phyloP scores from a whole-genome alignment of 2,329 filamentous ascomycete genomes.

The Ophiognomonia clavigignenti-juglandacearum region DNA sequence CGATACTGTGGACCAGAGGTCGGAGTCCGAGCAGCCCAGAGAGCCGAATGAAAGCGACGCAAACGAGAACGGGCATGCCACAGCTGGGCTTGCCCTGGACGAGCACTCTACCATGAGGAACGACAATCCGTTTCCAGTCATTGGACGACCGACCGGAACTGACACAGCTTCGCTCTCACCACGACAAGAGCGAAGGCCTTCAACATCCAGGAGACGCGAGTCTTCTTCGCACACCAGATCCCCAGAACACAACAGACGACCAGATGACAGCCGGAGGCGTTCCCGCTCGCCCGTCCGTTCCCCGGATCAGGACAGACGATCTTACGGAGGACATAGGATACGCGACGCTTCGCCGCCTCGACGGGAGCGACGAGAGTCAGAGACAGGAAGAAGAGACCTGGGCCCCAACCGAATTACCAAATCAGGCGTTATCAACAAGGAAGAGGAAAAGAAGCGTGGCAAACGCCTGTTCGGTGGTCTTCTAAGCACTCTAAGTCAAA shows the following conservation, averaged over 20 bases:
- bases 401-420: conserved; percentile 28
- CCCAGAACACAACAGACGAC: neutral
- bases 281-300: neutral
- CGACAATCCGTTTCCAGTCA: neutral
- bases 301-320: neutral
- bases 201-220: neutral
- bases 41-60: neutral
- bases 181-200: neutral
- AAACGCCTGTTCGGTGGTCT: conserved; percentile 82
- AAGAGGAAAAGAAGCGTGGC: conserved; percentile 80
- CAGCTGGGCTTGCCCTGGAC: neutral
- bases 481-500: conserved; percentile 73
- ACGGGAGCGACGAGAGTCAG: conserved; percentile 5
- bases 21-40: neutral
- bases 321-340: neutral
- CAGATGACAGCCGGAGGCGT: neutral
- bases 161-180: neutral
- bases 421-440: conserved; percentile 36
- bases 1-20: neutral
- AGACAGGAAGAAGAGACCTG: conserved; percentile 10
- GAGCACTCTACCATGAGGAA: neutral
- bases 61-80: neutral
- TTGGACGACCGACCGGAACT: neutral
- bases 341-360: neutral
- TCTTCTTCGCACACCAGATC: conserved; percentile 2